Conservation (phyloP, 352 stramenopile genomes). For the Phytophthora quininea region DNA sequence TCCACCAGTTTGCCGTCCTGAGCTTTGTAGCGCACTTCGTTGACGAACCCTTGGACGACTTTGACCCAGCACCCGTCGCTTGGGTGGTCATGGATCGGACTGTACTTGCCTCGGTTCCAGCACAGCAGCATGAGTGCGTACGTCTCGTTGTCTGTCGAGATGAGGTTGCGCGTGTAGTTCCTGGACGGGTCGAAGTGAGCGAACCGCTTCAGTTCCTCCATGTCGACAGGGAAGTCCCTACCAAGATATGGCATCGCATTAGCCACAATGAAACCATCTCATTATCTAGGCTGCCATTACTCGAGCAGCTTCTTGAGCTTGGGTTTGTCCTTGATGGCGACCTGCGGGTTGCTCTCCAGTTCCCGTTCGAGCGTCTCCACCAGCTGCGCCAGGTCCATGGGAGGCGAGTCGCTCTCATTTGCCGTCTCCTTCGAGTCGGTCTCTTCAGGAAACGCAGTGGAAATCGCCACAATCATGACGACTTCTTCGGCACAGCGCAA, state of each 20-base stretch:
- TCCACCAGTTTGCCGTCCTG: constrained; percentile 52
- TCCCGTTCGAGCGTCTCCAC: constrained; percentile 59
- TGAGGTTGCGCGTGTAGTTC: constrained; percentile 95
- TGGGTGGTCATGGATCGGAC: constrained; percentile 93
- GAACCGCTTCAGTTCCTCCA: constrained; percentile 76
- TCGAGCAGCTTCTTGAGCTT: constrained; percentile 63
- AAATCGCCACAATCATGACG: too few relatives aligned
- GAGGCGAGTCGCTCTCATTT: background rate
- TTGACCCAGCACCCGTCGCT: constrained; percentile 93
- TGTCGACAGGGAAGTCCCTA: constrained; percentile 56
- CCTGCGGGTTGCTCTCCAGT: constrained; percentile 50
- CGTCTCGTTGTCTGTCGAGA: constrained; percentile 91
- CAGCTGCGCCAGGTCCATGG: constrained; percentile 52
- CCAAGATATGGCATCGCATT: background rate
- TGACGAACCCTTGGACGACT: constrained; percentile 84
- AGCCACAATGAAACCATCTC: background rate
- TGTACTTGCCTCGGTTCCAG: constrained; percentile 92
- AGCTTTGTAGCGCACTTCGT: constrained; percentile 89
- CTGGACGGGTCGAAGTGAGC: constrained; percentile 82
- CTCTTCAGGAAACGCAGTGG: background rate
- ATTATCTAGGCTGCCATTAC: constrained; percentile 23
- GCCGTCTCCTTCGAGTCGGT: constrained; percentile 6
- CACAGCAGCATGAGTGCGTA: constrained; percentile 95
- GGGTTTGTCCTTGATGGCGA: constrained; percentile 67
- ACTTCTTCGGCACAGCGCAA: too few relatives aligned